Evolutionary conservation across 2,329 filamentous ascomycete genomes (phyloP).

Genomic region (Cercospora janseana): DNA sequence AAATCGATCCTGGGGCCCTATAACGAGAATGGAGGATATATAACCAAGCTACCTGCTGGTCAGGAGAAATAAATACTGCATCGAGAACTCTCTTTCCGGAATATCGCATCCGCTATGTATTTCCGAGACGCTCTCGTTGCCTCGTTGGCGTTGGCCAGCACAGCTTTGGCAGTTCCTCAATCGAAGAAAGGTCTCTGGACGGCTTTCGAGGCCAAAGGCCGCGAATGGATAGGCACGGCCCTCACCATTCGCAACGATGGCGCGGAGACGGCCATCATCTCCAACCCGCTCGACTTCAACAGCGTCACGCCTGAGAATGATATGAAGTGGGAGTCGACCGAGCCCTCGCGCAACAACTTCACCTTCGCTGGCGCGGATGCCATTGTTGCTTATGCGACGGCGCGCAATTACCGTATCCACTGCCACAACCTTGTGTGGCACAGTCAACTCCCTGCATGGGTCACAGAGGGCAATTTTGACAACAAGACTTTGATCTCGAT

Average conservation of each 20-base stretch:
- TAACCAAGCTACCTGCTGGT: no score
- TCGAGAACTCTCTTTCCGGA: background rate
- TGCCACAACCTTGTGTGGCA: constrained; percentile 48
- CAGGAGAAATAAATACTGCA: background rate
- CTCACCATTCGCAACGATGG: constrained; percentile 37
- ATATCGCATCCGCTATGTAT: background rate
- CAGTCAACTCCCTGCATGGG: constrained; percentile 43
- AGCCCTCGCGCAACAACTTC: constrained; percentile 39
- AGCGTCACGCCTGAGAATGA: constrained; percentile 37
- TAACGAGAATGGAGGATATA: no score
- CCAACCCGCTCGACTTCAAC: constrained; percentile 28
- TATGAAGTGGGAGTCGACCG: constrained; percentile 44
- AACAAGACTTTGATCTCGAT: constrained; percentile 44
- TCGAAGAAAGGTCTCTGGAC: constrained; percentile 18
- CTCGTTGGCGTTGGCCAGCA: constrained; percentile 6
- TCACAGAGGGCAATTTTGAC: constrained; percentile 33
- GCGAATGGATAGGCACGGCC: constrained; percentile 40
- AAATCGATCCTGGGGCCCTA: no score
- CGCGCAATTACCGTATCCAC: constrained; percentile 39
- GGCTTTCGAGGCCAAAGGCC: constrained; percentile 27
- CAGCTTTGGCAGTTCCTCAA: background rate
- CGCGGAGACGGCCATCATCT: constrained; percentile 24
- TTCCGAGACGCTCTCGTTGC: background rate
- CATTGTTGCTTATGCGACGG: constrained; percentile 14
- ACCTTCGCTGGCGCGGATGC: constrained; percentile 26